Evolutionary conservation across 1,284 basidiomycete species (phyloP).

Genomic region (Ganoderma lucidum): DNA sequence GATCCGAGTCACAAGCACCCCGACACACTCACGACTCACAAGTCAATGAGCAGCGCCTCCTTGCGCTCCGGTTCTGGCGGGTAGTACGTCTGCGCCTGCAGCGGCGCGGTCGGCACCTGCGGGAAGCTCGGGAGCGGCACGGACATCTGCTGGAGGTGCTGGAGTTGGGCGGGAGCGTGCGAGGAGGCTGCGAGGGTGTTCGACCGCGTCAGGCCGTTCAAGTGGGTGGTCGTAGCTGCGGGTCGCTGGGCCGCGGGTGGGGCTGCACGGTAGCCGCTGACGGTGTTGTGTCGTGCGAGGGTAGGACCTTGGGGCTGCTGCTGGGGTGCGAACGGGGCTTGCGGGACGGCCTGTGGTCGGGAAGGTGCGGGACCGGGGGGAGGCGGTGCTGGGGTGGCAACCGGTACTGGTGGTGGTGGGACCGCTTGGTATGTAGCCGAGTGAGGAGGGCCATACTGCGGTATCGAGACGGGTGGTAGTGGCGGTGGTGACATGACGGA

Average conservation of each 20-base stretch:
- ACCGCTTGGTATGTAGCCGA: slow-evolving; percentile 29
- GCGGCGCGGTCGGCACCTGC: slow-evolving; percentile 68
- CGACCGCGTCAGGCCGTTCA: slow-evolving; percentile 33
- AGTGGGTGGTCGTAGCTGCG: not conserved
- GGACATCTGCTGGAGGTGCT: slow-evolving; percentile 43
- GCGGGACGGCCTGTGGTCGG: slow-evolving; percentile 18
- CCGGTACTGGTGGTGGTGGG: slow-evolving; percentile 27
- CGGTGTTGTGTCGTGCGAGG: slow-evolving; percentile 54
- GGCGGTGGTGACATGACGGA: slow-evolving; percentile 33
- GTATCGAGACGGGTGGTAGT: slow-evolving; percentile 38
- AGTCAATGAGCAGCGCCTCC: slow-evolving; percentile 85
- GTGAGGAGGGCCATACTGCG: slow-evolving; percentile 35
- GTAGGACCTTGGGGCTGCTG: slow-evolving; percentile 32
- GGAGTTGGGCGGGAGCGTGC: slow-evolving; percentile 44
- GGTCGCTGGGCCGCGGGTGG: slow-evolving; percentile 10
- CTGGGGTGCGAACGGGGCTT: slow-evolving; percentile 17
- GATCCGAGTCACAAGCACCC: not conserved
- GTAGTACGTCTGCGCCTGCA: slow-evolving; percentile 62
- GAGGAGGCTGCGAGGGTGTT: slow-evolving; percentile 35
- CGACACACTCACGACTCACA: slow-evolving; percentile 44
- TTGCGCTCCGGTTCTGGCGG: slow-evolving; percentile 76
- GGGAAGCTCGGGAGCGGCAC: slow-evolving; percentile 70
- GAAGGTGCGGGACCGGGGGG: slow-evolving; percentile 18
- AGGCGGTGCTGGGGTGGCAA: slow-evolving; percentile 21
- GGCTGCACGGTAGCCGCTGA: slow-evolving; percentile 38